Evolutionary conservation across 805 yeast species (phyloP).

Genomic region (Suhomyces sp.): DNA sequence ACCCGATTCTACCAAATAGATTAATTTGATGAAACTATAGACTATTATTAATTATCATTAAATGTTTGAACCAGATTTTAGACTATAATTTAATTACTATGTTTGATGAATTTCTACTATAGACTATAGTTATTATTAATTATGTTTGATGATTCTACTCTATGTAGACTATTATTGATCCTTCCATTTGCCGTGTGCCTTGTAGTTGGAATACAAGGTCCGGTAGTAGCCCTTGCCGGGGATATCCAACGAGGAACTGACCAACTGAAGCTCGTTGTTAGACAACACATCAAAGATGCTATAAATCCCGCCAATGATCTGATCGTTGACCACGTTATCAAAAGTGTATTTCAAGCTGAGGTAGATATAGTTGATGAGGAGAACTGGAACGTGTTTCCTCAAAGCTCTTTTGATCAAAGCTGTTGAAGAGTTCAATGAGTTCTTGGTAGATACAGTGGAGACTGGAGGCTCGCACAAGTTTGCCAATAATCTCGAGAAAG

Average conservation of each 20-base stretch:
- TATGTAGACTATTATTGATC: conserved; percentile 36
- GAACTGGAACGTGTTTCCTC: conserved; percentile 58
- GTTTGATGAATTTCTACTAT: too few species aligned
- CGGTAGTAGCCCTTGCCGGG: conserved; percentile 69
- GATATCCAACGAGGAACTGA: conserved; percentile 63
- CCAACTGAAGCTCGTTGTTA: conserved; percentile 56
- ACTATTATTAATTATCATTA: too few species aligned
- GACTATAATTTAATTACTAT: too few species aligned
- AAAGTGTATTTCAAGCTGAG: conserved; percentile 51
- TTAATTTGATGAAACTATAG: too few species aligned
- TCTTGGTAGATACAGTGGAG: conserved; percentile 30
- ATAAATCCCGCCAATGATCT: conserved; percentile 55
- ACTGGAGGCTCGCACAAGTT: conserved; percentile 69
- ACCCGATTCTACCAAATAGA: conserved; percentile 9
- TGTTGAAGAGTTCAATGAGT: conserved; percentile 51
- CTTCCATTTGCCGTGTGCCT: conserved; percentile 78
- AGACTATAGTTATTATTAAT: background rate
- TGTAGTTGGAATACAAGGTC: conserved; percentile 67
- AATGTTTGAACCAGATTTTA: too few species aligned
- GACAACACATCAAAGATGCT: conserved; percentile 69
- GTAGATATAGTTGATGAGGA: conserved; percentile 58
- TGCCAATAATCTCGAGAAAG: conserved; percentile 56
- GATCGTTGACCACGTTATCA: conserved; percentile 43
- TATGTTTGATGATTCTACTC: too few species aligned
- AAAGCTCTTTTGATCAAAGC: conserved; percentile 56